Evolutionary conservation across 1,284 basidiomycete species (phyloP), one percentile per base, ranked within the genome.

Genomic region (Puccinia polysora): DNA sequence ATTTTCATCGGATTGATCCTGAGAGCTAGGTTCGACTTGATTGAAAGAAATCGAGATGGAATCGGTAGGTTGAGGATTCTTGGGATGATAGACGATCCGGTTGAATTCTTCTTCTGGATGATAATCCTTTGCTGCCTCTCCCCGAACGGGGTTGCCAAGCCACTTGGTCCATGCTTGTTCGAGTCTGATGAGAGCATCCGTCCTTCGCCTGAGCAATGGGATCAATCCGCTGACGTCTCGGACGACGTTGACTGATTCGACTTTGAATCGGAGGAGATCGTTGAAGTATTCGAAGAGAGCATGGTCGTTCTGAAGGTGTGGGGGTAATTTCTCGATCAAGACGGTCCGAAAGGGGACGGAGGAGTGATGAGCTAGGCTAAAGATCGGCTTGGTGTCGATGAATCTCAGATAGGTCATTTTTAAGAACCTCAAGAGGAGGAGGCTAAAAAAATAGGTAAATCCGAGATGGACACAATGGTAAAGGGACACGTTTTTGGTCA

Each of bases 401-500:
- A 79, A 79, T 32, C 75, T 75, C 60, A 75, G 65, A 56, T 77
- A 78, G 43, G 76, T 76, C 63, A 75, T 75, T 74, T 75, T 77
- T 36, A 79, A 73, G 20, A 77, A 73, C 20, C 77, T 74, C 70
- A 80, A 73, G 18, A 77, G 76, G 30, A 80, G 74, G 0, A 77
- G 20, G 10, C 78, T 76, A 58, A 78, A 77, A 32, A 79, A 71
- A 69, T 79, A 80, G 40, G 76, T 76, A 34, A 76, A 77, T 49
- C 77, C 55, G 10, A 80, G 75, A 72, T 80, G 79, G 8, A 76
- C 76, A 20, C 75, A 73, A 67, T 80, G 78, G 68, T 80, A 79
- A 6, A 77, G 64, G 8, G 76, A 74, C 28, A 75, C 73, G 14
- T 62, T 49, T 49, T 63, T 38, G 34, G 34, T 60, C n/a, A 58